These are phyloP conservation scores for Peronospora destructor DNA, from an alignment of 352 stramenopile genomes.

Conservation along the genomic window DNA sequence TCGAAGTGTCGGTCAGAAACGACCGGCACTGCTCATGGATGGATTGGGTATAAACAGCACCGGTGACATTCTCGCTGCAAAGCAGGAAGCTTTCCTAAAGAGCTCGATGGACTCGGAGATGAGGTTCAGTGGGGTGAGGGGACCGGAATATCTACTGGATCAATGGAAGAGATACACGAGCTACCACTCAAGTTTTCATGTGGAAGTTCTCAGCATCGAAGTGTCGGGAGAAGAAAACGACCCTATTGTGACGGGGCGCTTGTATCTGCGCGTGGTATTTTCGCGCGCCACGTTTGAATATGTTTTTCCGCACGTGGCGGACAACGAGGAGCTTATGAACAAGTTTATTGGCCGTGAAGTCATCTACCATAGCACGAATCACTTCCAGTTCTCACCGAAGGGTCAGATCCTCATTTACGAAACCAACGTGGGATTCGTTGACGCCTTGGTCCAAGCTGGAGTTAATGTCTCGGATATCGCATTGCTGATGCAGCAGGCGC, in stretches of 20 bases:
- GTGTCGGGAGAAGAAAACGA: constrained; percentile 35
- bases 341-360: constrained; percentile 44
- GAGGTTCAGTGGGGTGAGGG: constrained; percentile 21
- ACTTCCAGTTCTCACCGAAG: constrained; percentile 40
- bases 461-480: constrained; percentile 38
- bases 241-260: constrained; percentile 38
- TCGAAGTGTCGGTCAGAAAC: constrained; percentile 27
- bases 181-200: constrained; percentile 27
- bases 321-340: constrained; percentile 35
- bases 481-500: constrained; percentile 42
- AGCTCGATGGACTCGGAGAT: constrained; percentile 37
- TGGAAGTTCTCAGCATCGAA: constrained; percentile 37
- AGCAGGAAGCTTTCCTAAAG: constrained; percentile 32
- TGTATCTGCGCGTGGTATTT: constrained; percentile 42
- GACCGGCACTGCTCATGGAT: constrained; percentile 12
- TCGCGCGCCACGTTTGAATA: constrained; percentile 43
- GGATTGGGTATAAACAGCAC: constrained; percentile 2
- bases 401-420: constrained; percentile 49
- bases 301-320: constrained; percentile 53
- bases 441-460: constrained; percentile 35
- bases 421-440: constrained; percentile 51
- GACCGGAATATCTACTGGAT: constrained; percentile 27
- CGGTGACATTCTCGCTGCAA: constrained; percentile 12
- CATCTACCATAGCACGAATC: constrained; percentile 43
- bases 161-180: constrained; percentile 44